Conservation (phyloP, 148 eudicot species). For the Fagopyrum esculentum region DNA sequence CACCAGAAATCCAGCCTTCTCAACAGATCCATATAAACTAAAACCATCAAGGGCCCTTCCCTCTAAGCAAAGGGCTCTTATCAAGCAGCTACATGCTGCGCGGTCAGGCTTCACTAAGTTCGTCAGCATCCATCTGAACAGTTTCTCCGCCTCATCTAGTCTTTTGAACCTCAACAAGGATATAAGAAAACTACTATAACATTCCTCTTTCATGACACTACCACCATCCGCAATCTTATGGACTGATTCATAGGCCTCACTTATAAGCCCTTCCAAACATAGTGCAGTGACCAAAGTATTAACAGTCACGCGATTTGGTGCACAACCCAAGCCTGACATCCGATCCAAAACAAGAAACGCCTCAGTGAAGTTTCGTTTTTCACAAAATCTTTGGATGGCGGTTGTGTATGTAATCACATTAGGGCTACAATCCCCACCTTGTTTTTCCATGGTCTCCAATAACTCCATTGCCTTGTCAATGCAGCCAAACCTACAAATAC, state of each 20-base stretch:
- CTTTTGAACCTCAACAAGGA: slow-evolving; percentile 39
- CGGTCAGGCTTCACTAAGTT: slow-evolving; percentile 53
- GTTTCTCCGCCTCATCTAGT: slow-evolving; percentile 48
- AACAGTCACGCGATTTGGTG: slow-evolving; percentile 66
- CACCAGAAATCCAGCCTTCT: slow-evolving; percentile 31
- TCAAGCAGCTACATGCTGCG: slow-evolving; percentile 44
- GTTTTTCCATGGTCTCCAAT: slow-evolving; percentile 66
- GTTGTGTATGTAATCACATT: slow-evolving; percentile 68
- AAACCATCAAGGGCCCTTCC: slow-evolving; percentile 60
- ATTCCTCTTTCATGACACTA: slow-evolving; percentile 36
- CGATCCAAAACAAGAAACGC: slow-evolving; percentile 56
- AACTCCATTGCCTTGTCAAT: slow-evolving; percentile 53
- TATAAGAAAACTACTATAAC: slow-evolving; percentile 56
- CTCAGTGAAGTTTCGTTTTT: slow-evolving; percentile 42
- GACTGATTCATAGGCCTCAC: slow-evolving; percentile 47
- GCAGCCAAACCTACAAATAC: slow-evolving; percentile 54
- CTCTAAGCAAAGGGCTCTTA: slow-evolving; percentile 36
- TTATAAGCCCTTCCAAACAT: slow-evolving; percentile 43
- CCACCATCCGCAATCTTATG: slow-evolving; percentile 37
- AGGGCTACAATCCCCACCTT: slow-evolving; percentile 52
- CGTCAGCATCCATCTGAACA: slow-evolving; percentile 55
- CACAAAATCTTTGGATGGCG: slow-evolving; percentile 53
- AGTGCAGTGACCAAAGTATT: slow-evolving; percentile 53
- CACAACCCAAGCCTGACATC: slow-evolving; percentile 37
- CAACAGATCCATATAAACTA: slow-evolving; percentile 36